A percentile compares a stretch with the other conserved stretches of the same genome.
Evolutionary conservation across 2,329 filamentous ascomycete species (phyloP).

Genomic region (Neoscytalidium dimidiatum): DNA sequence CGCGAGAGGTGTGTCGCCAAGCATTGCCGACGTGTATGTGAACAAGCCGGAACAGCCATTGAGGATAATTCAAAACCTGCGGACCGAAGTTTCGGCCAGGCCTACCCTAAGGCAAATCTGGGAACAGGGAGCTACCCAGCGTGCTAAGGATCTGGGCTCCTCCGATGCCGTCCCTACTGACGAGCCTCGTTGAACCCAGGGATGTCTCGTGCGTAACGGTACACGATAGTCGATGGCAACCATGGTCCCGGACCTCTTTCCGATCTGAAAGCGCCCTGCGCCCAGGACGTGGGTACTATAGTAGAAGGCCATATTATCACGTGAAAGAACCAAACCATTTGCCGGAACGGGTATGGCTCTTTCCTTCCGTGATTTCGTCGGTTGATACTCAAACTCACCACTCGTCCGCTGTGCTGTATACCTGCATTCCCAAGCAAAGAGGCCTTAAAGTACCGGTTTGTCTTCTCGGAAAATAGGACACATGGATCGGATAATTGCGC

Average conservation of each 20-base stretch:
- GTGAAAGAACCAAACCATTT: not conserved
- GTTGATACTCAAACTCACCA: not conserved
- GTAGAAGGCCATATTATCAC: not conserved
- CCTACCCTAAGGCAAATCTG: constrained; percentile 3
- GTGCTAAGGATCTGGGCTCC: not conserved
- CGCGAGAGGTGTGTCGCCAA: constrained; percentile 22
- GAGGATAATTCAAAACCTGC: constrained; percentile 29
- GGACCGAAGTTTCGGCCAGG: constrained; percentile 32
- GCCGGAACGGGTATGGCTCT: not conserved
- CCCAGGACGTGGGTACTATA: not conserved
- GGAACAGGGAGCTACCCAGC: not conserved
- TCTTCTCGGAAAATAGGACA: not conserved
- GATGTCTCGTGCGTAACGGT: no score
- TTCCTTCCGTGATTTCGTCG: not conserved
- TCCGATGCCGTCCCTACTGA: not conserved
- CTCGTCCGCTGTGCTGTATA: not conserved
- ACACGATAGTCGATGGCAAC: no score
- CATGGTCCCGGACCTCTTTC: not conserved
- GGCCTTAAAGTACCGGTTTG: not conserved
- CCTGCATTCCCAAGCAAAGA: not conserved
- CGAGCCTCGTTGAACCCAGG: not conserved
- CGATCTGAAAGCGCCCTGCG: no score
- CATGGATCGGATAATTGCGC: no score
- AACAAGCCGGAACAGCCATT: constrained; percentile 10
- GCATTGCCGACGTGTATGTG: constrained; percentile 10